A percentile compares a stretch with the other conserved stretches of the same genome.
phyloP scores from a whole-genome alignment of 176 grass and related monocot genomes.

The Sorghum bicolor region Sorghum_bicolor_NCBIv3 NC_012876.2:61152501-61153000 shows the following conservation, averaged over 20 bases:
- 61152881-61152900: neutral
- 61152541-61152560: neutral
- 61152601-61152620: neutral
- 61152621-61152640: neutral
- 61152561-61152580: neutral
- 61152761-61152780: neutral
- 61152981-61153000: neutral
- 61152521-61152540: neutral
- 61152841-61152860: neutral
- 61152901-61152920: neutral
- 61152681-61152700: neutral
- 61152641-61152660: neutral
- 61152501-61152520: neutral
- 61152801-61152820: neutral
- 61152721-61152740: neutral
- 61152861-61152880: neutral
- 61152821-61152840: neutral
- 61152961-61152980: neutral
- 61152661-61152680: neutral
- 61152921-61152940: constrained; percentile 1
- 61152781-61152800: neutral
- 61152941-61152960: neutral
- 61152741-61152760: neutral
- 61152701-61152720: neutral
- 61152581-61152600: neutral